Evolutionary conservation across 2,329 filamentous ascomycete genomes (phyloP).

Genomic region (Aspergillus fumigatus): DNA sequence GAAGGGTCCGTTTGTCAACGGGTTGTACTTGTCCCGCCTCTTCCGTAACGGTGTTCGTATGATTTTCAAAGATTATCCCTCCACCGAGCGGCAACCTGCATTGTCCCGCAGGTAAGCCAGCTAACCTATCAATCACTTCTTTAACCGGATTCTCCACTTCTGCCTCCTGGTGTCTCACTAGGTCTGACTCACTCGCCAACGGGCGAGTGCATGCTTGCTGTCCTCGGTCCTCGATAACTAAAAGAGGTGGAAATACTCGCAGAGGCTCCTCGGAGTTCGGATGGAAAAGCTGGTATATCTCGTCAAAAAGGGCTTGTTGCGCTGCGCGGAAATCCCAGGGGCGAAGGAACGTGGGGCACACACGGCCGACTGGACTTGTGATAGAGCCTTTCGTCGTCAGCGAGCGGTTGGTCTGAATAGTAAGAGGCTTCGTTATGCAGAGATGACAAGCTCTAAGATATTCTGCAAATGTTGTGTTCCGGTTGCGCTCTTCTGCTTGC

Average conservation of each 20-base stretch:
- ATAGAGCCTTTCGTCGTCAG: conserved; percentile 4
- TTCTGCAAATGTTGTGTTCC: conserved; percentile 4
- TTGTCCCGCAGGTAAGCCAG: not conserved
- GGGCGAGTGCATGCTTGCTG: not conserved
- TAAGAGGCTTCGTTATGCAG: conserved; percentile 3
- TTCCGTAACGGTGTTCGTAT: conserved; percentile 3
- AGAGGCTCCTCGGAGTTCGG: not conserved
- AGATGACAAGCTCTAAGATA: conserved; percentile 1
- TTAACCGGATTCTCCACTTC: conserved; percentile 4
- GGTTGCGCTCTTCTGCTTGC: not conserved
- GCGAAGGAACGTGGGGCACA: conserved; percentile 1
- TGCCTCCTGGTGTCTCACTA: not conserved
- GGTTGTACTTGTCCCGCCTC: not conserved
- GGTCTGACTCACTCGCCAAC: conserved; percentile 2
- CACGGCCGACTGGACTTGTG: conserved; percentile 1
- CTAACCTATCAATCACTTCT: conserved; percentile 1
- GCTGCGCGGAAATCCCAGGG: not conserved
- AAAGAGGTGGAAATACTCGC: conserved; percentile 1
- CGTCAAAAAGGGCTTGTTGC: conserved; percentile 3
- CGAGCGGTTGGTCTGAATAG: not conserved
- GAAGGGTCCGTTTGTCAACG: not conserved
- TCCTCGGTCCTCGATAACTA: conserved; percentile 2
- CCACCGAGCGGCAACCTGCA: not conserved
- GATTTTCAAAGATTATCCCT: conserved; percentile 2
- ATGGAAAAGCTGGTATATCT: conserved; percentile 1